phyloP scores from a whole-genome alignment of 768 basidiomycete species.

The Mycena indigotica region DNA sequence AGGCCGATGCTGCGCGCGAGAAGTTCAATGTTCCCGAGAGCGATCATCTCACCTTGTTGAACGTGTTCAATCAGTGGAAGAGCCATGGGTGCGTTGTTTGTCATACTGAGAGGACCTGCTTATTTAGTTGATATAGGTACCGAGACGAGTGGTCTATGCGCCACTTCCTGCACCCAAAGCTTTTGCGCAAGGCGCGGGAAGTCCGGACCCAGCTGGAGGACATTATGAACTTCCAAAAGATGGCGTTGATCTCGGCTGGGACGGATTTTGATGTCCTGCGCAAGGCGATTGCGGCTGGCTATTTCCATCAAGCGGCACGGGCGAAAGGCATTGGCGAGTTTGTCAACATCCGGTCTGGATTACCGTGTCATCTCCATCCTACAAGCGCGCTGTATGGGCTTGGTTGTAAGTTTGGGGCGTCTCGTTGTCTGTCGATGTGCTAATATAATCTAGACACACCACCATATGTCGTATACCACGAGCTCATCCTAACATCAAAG shows the following conservation, averaged over 20 bases:
- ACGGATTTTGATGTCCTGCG: slow-evolving; percentile 94
- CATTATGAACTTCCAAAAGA: slow-evolving; percentile 99
- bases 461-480: slow-evolving; percentile 96
- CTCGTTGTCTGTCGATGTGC: slow-evolving; percentile 11
- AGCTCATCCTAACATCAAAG: slow-evolving; percentile 92
- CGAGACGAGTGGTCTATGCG: slow-evolving; percentile 94
- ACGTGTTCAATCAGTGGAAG: slow-evolving; percentile 99
- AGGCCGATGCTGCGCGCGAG: slow-evolving; percentile 95
- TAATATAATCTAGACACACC: slow-evolving; percentile 91
- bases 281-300: slow-evolving; percentile 96
- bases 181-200: slow-evolving; percentile 92
- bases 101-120: neutral
- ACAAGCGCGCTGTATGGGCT: slow-evolving; percentile 96
- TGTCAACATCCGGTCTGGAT: slow-evolving; percentile 92
- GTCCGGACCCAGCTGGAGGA: slow-evolving; percentile 95
- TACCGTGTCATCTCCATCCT: slow-evolving; percentile 95
- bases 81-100: slow-evolving; percentile 73
- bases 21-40: slow-evolving; percentile 99
- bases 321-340: slow-evolving; percentile 99
- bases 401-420: slow-evolving; percentile 74
- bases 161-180: slow-evolving; percentile 96
- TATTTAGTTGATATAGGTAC: slow-evolving; percentile 49
- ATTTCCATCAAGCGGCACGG: slow-evolving; percentile 97
- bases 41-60: slow-evolving; percentile 92
- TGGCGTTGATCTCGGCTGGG: slow-evolving; percentile 87